Evolutionary conservation across 306 rosid genomes (phyloP), one percentile per base, ranked within the genome.

Genomic region (Citrullus mucosospermus): DNA sequence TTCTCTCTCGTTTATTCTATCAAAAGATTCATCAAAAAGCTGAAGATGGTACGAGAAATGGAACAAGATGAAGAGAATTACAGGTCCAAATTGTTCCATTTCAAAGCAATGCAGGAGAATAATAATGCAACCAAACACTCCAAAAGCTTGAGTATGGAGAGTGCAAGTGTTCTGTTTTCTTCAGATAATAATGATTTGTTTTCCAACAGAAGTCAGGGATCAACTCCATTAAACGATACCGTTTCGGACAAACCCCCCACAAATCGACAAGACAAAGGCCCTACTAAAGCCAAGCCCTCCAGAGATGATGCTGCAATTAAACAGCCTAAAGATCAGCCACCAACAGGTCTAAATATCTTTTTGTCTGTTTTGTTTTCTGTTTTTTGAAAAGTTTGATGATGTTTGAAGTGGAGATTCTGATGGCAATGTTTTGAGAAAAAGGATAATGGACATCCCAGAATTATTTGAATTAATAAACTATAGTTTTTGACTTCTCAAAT

Each of bases 81-180:
- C 68, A 88, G 53, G 83, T 87, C 92, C 71, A 85, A 75, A 80
- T 56, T 88, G 36, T 87, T 79, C 80, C 30, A 82, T 78, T 85
- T 88, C 81, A 86, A 55, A 70, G 87, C 87, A 28, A 81, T 86
- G 80, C 69, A 79, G 85, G 91, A 85, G 13, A 59, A 77, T 63
- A 63, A 63, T 14, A 72, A 46, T 15, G 41, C 87, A 20, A 91
- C 87, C 16, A 76, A 87, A 68, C 92, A 87, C 67, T 12, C 93
- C 62, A 92, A 86, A 85, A 95, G 96, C 81, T 82, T 89, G 86
- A 91, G 97, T 82, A 17, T 80, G 77, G 97, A 92, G 65, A 81
- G 84, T 80, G 86, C 86, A 0, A 78, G 15, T 59, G 0, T 60
- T 2, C 56, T 86, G 6, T 87, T 86, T n/a, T 63, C 81, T 73